Evolutionary conservation across 306 rosid genomes (phyloP), one percentile per base, ranked within the genome.

Genomic region (Vicia sativa): DNA sequence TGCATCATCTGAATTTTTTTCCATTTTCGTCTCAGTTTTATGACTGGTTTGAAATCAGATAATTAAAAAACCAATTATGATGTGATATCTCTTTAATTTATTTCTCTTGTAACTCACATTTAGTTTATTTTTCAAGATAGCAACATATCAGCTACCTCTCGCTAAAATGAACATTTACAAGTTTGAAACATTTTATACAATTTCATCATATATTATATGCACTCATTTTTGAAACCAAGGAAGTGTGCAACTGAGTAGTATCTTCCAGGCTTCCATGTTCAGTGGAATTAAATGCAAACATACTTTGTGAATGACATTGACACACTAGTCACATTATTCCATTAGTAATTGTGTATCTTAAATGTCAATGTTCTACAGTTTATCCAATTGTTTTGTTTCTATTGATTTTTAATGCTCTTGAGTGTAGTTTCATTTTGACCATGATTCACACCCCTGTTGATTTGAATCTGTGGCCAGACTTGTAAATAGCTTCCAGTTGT

Each of bases 391-490:
- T 35, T 69, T 62, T 77, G 16, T 35, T 69, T 62, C 64, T 29
- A 49, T 54, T 18, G 23, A 53, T 29, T 31, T 70, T 45, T 31
- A 63, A 45, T 77, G 53, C 25, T 77, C 14, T 62, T 15, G 28
- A 37, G 52, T 63, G 62, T 54, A 34, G 16, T 31, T 56, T 14
- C 44, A 58, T 66, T 67, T 39, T 72, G 13, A n/a, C 26, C 39
- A 28, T 28, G 65, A 57, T 50, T 31, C 29, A 53, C 42, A 39
- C 14, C 21, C 35, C 7, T 77, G 50, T 55, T 11, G 16, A 13
- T 62, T 69, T 43, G 71, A 44, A 61, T 68, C 54, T 31, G 65
- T 43, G 4, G 38, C 60, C 62, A 44, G 37, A 78, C 70, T 57
- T 67, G 44, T 15, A 57, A 67, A 60, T 44, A 43, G 55, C 25